Percentiles rank a stretch among this genome's conserved stretches.
phyloP scores from a whole-genome alignment of 768 basidiomycete genomes.

The Boletus eberwhitei region DNA sequence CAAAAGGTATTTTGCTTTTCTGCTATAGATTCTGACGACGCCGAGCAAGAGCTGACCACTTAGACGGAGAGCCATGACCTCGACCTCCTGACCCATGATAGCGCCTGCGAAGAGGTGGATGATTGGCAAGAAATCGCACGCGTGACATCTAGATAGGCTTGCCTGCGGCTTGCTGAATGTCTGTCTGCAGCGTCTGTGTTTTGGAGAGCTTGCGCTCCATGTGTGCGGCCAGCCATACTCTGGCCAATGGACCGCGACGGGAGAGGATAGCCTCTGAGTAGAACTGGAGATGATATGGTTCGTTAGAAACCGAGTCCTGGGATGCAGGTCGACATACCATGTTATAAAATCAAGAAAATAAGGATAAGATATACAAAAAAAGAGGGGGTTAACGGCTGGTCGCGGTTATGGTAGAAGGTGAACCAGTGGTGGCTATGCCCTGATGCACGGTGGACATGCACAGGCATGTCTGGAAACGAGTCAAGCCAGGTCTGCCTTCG shows the following conservation, averaged over 20 bases:
- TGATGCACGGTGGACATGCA: slow-evolving; percentile 4
- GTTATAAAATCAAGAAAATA: slow-evolving; percentile 18
- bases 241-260: slow-evolving; percentile 89
- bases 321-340: slow-evolving; percentile 18
- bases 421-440: slow-evolving; percentile 27
- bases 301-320: not conserved
- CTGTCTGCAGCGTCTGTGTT: slow-evolving; percentile 88
- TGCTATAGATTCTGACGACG: slow-evolving; percentile 95
- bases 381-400: not conserved
- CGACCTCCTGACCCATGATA: slow-evolving; percentile 91
- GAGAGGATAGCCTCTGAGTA: slow-evolving; percentile 94
- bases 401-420: slow-evolving; percentile 12
- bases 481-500: not conserved
- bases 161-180: slow-evolving; percentile 94
- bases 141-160: not conserved
- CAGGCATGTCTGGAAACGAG: not conserved
- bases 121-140: not conserved
- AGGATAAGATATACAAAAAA: slow-evolving; percentile 20
- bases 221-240: slow-evolving; percentile 99
- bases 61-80: slow-evolving; percentile 91
- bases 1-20: slow-evolving; percentile 95
- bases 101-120: slow-evolving; percentile 51
- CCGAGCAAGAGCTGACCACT: slow-evolving; percentile 95
- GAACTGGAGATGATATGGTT: slow-evolving; percentile 47
- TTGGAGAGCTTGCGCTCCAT: slow-evolving; percentile 98